A percentile compares a stretch with the other conserved stretches of the same genome.
Evolutionary conservation across 2,329 filamentous ascomycete genomes (phyloP).

Genomic region (Trichophaea hybrida): DNA sequence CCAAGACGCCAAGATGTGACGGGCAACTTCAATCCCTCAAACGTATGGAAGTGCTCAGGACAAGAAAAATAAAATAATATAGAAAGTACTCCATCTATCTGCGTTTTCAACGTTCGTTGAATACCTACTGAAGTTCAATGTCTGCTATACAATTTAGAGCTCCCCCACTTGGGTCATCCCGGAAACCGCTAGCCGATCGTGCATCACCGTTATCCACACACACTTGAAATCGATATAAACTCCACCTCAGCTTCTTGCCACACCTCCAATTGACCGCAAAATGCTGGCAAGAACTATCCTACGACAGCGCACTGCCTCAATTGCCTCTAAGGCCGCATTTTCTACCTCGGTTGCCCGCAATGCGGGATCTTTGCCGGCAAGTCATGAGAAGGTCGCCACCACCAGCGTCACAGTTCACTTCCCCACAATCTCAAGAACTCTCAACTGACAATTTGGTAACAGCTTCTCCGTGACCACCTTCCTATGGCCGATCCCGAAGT

Average conservation of each 20-base stretch:
- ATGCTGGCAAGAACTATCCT: slow-evolving; percentile 21
- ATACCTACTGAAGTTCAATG: no score
- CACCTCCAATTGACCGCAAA: not conserved
- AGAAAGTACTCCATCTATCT: no score
- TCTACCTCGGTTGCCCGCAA: not conserved
- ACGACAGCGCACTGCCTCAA: slow-evolving; percentile 20
- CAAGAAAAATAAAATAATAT: no score
- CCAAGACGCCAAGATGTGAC: no score
- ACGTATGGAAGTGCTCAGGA: no score
- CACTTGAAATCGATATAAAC: not conserved
- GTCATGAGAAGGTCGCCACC: slow-evolving; percentile 7
- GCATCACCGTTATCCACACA: no score
- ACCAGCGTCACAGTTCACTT: not conserved
- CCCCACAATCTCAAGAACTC: not conserved
- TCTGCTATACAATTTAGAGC: no score
- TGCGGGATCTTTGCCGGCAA: slow-evolving; percentile 15
- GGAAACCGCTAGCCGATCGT: no score
- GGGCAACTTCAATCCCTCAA: no score
- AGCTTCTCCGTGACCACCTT: slow-evolving; percentile 69
- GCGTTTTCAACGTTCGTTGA: no score
- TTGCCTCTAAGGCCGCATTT: slow-evolving; percentile 31
- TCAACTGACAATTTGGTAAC: slow-evolving; percentile 1
- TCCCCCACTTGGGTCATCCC: no score
- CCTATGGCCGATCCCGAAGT: slow-evolving; percentile 75
- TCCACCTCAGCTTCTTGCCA: not conserved